Evolutionary conservation across 2,329 filamentous ascomycete genomes (phyloP), one percentile per base, ranked within the genome.

Genomic region (Aureobasidium pullulans): DNA sequence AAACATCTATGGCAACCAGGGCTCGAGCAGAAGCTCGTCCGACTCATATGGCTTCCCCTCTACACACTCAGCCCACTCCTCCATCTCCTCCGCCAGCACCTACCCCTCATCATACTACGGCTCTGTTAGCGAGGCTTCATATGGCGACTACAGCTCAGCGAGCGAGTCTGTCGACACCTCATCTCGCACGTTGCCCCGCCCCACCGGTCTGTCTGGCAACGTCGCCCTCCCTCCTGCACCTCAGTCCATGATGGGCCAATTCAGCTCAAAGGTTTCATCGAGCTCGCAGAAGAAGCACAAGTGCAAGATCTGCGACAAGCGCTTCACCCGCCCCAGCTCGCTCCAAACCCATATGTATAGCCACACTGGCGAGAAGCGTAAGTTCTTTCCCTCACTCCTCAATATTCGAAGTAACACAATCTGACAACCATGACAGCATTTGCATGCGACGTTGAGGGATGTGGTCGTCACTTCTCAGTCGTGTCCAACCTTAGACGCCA

Each of bases 221-320:
- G 54, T 57, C 15, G 84, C 81, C 60, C 81, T 86, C 34, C 90
- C 90, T 1, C 90, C 91, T 1, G 90, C 90, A 16, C 92, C 91
- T 1, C 89, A 95, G 71, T 95, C 92, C 0, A 96, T 99, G 91
- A 99, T 99, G 94, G 86, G 90, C 56, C 92, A 96, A 69, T 97
- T 97, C 77, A 96, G 90, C 76, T 96, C 93, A 64, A 96, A 96
- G 76, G 87, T 96, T 56, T 92, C 91, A 0, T 92, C 90, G 16
- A 96, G 90, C 76, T 94, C 93, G 9, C 91, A 96, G 72, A 97
- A 97, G 85, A 97, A 97, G 81, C 94, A 97, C 79, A 96, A 96
- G 80, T 97, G 93, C 83, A 96, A 96, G 77, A 89, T 97, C 62
- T 97, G 93, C 79, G 93, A 96, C 75, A 96, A 97, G 82, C 86